phyloP scores from a whole-genome alignment of 345 rosid species.

The Heritiera fomes region DNA sequence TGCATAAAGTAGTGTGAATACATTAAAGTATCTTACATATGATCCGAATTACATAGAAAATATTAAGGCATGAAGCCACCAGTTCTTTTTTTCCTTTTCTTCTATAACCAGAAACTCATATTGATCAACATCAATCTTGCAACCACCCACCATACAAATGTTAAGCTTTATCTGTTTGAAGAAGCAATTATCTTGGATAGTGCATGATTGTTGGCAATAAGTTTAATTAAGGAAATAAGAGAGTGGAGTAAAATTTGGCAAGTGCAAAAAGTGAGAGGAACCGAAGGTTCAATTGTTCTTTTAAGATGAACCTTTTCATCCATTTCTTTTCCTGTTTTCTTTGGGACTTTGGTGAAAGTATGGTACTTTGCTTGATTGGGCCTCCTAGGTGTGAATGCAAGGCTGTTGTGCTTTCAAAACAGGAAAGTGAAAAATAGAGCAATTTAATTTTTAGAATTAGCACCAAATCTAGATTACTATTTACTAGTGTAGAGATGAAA shows the following conservation, averaged over 20 bases:
- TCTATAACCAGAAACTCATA: background rate
- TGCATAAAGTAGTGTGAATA: conserved; percentile 1
- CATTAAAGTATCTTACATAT: background rate
- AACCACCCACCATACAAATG: background rate
- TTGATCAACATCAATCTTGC: background rate
- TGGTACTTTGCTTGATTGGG: conserved; percentile 15
- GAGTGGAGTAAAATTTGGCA: background rate
- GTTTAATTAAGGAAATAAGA: background rate
- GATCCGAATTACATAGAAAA: background rate
- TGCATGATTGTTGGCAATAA: background rate
- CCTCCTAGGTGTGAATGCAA: conserved; percentile 8
- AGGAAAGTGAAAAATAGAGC: background rate
- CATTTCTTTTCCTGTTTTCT: background rate
- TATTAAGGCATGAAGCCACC: background rate
- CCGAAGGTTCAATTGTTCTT: conserved; percentile 19
- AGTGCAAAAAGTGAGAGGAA: conserved; percentile 4
- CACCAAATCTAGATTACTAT: no score
- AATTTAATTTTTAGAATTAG: background rate
- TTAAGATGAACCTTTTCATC: background rate
- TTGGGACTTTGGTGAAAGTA: background rate
- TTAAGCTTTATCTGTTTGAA: background rate
- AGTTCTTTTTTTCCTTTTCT: background rate
- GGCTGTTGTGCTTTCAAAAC: conserved; percentile 2
- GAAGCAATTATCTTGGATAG: background rate
- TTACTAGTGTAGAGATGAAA: no score